phyloP scores from a whole-genome alignment of 352 stramenopile genomes.

The Phytophthora cryptogea region DNA sequence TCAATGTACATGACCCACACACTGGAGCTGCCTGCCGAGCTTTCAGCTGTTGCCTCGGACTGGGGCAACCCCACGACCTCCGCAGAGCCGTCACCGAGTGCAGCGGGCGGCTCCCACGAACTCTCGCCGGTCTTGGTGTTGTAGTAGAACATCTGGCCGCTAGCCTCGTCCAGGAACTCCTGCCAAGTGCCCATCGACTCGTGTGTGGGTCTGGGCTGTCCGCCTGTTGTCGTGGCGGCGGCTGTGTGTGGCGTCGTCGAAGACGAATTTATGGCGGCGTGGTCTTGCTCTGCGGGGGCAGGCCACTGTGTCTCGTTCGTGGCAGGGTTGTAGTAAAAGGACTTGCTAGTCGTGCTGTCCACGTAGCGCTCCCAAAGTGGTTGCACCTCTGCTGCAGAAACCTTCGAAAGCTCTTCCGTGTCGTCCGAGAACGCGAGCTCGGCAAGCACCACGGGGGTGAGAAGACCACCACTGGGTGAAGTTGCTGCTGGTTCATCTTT shows the following conservation, averaged over 20 bases:
- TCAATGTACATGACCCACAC: slow-evolving; percentile 61
- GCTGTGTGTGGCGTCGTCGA: neutral
- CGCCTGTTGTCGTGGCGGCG: slow-evolving; percentile 5
- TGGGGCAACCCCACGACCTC: slow-evolving; percentile 10
- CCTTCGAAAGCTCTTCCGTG: neutral
- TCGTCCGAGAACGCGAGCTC: slow-evolving; percentile 13
- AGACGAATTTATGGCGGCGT: slow-evolving; percentile 18
- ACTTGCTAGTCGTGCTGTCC: slow-evolving; percentile 51
- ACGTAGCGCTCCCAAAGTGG: slow-evolving; percentile 58
- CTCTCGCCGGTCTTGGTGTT: slow-evolving; percentile 64
- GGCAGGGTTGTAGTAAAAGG: slow-evolving; percentile 54
- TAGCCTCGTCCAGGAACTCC: slow-evolving; percentile 59
- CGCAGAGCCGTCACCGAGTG: slow-evolving; percentile 7
- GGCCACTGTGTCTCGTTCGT: slow-evolving; percentile 52
- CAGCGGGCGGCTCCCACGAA: slow-evolving; percentile 51
- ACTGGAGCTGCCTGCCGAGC: slow-evolving; percentile 3
- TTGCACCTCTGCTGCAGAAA: neutral
- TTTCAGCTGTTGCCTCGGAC: slow-evolving; percentile 16
- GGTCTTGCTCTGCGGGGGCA: slow-evolving; percentile 22
- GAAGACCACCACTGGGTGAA: neutral
- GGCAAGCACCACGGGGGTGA: slow-evolving; percentile 1
- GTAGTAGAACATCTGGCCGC: slow-evolving; percentile 71
- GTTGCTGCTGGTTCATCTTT: neutral
- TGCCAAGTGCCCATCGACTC: slow-evolving; percentile 47
- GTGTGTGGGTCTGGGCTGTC: slow-evolving; percentile 16